phyloP scores from a whole-genome alignment of 495 filamentous ascomycete species.

The Aspergillus leporis region DNA sequence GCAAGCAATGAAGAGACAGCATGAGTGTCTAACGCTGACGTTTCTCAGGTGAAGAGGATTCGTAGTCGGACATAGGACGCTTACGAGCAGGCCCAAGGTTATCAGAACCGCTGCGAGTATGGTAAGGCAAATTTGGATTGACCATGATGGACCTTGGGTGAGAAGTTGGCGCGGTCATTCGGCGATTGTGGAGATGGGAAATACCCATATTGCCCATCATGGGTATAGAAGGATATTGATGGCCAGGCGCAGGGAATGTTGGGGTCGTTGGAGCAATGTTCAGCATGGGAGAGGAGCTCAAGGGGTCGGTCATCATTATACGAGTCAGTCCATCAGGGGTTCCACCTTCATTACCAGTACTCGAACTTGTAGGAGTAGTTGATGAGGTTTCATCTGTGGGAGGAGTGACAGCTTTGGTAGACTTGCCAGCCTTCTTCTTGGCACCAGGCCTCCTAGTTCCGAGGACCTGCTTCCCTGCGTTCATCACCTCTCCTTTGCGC shows the following conservation, averaged over 20 bases:
- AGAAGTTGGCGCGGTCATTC: constrained; percentile 7
- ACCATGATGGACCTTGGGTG: background rate
- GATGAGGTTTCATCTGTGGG: constrained; percentile 1
- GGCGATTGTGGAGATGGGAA: constrained; percentile 1
- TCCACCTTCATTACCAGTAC: constrained; percentile 1
- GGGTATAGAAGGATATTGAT: background rate
- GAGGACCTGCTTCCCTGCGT: constrained; percentile 18
- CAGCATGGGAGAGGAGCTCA: background rate
- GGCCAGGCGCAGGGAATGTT: background rate
- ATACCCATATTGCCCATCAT: background rate
- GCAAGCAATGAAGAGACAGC: background rate
- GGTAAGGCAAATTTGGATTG: background rate
- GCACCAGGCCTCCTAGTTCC: background rate
- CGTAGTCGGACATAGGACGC: constrained; percentile 6
- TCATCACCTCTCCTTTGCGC: constrained; percentile 24
- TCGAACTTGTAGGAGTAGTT: background rate
- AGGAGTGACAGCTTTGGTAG: background rate
- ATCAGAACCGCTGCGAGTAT: background rate
- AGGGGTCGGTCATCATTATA: background rate
- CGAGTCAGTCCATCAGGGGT: background rate
- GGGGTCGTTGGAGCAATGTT: background rate
- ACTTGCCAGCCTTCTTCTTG: background rate
- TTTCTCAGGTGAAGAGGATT: constrained; percentile 7
- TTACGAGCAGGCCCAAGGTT: background rate
- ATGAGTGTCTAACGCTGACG: background rate